phyloP scores from a whole-genome alignment of 2,329 filamentous ascomycete species.

The Aspergillus quadricinctus region DNA sequence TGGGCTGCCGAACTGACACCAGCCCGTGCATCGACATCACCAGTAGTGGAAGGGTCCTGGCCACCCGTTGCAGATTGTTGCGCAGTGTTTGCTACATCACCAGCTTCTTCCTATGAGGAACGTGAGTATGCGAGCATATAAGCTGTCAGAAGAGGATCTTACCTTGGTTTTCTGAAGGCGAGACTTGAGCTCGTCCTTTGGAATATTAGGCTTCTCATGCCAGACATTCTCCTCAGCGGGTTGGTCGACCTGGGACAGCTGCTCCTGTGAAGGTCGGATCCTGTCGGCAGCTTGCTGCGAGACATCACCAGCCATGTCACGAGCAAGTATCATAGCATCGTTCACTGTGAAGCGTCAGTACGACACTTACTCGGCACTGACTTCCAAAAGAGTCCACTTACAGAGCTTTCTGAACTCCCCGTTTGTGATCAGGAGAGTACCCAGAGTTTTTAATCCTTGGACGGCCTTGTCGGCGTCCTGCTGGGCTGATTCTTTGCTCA shows the following conservation, averaged over 20 bases:
- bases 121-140: not conserved
- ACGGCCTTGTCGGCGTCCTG: constrained; percentile 80
- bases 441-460: constrained; percentile 80
- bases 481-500: constrained; percentile 72
- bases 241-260: constrained; percentile 71
- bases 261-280: constrained; percentile 73
- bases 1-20: constrained; percentile 32
- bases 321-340: constrained; percentile 74
- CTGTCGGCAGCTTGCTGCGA: constrained; percentile 71
- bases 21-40: constrained; percentile 50
- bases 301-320: constrained; percentile 88
- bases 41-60: constrained; percentile 43
- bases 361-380: constrained; percentile 1
- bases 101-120: constrained; percentile 40
- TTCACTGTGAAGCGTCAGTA: constrained; percentile 51
- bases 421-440: constrained; percentile 86
- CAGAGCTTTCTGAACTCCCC: constrained; percentile 90
- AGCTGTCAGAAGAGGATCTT: constrained; percentile 27
- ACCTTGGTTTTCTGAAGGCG: constrained; percentile 54
- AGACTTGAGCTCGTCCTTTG: constrained; percentile 63
- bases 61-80: constrained; percentile 49
- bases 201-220: constrained; percentile 80
- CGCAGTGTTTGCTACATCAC: constrained; percentile 54
- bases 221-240: constrained; percentile 88
- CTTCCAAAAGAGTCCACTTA: constrained; percentile 44